Evolutionary conservation across 441 rosid genomes (phyloP).

Genomic region (Erodium moschatum): DNA sequence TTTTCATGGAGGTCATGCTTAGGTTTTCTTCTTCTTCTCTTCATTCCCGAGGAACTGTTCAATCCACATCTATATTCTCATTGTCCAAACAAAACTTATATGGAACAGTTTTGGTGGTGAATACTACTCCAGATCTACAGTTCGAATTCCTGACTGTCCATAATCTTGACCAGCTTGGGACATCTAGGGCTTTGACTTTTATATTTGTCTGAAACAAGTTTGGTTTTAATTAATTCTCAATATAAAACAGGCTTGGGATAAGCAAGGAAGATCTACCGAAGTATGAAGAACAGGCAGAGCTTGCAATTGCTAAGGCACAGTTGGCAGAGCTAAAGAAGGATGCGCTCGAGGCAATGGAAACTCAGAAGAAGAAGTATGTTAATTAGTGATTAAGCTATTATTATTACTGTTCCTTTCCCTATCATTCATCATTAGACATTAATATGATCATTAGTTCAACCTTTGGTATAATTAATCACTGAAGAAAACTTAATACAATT

Average conservation of each 20-base stretch:
- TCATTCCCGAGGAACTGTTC: no score
- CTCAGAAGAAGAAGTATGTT: slow-evolving; percentile 73
- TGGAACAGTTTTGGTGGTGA: no score
- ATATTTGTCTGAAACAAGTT: background rate
- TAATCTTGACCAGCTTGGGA: no score
- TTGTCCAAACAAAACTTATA: no score
- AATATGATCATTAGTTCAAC: background rate
- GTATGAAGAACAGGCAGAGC: slow-evolving; percentile 71
- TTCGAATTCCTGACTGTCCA: no score
- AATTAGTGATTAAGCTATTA: background rate
- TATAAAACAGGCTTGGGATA: slow-evolving; percentile 62
- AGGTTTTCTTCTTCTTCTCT: no score
- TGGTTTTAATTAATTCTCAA: slow-evolving; percentile 2
- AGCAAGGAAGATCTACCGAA: slow-evolving; percentile 80
- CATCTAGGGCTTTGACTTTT: background rate
- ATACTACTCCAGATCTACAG: no score
- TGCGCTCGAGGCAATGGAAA: slow-evolving; percentile 79
- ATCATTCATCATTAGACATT: background rate
- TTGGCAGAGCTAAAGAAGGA: slow-evolving; percentile 82
- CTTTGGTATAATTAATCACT: background rate
- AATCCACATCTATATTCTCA: no score
- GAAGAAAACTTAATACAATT: background rate
- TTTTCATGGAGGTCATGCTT: no score
- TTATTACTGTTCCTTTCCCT: background rate
- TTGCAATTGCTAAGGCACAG: slow-evolving; percentile 78